Conservation (phyloP, 2,329 filamentous ascomycete genomes). For the Sphaerostilbella broomeana region DNA sequence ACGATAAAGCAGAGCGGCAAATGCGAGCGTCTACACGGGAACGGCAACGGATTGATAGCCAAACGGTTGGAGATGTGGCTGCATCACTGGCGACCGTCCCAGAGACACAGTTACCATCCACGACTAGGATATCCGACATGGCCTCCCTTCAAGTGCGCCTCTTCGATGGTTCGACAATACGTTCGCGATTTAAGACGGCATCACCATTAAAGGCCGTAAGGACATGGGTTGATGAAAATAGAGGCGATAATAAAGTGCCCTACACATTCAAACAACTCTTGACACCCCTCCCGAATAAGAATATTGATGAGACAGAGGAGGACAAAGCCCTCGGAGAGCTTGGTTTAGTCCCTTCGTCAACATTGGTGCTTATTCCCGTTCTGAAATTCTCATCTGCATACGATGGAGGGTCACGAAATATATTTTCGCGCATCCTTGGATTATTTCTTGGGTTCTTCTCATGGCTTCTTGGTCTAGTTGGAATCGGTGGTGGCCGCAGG, state of each 20-base stretch:
- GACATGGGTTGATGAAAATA: slow-evolving; percentile 65
- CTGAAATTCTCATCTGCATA: slow-evolving; percentile 41
- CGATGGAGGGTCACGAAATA: slow-evolving; percentile 20
- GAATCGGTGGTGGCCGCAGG: slow-evolving; percentile 15
- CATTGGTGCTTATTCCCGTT: slow-evolving; percentile 72
- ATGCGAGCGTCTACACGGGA: slow-evolving; percentile 47
- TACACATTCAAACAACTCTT: slow-evolving; percentile 83
- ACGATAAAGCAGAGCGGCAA: slow-evolving; percentile 65
- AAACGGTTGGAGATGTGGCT: slow-evolving; percentile 25
- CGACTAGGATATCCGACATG: slow-evolving; percentile 24
- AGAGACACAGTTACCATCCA: slow-evolving; percentile 26
- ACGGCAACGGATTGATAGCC: slow-evolving; percentile 29
- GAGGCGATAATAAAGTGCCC: slow-evolving; percentile 51
- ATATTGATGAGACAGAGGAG: slow-evolving; percentile 71
- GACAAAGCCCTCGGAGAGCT: slow-evolving; percentile 59
- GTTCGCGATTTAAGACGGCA: slow-evolving; percentile 60
- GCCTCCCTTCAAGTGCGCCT: slow-evolving; percentile 68
- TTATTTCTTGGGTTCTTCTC: slow-evolving; percentile 29
- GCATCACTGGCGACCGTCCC: slow-evolving; percentile 26
- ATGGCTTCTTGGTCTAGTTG: slow-evolving; percentile 30
- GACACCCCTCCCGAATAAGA: slow-evolving; percentile 67
- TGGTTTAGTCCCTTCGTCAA: slow-evolving; percentile 71
- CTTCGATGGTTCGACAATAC: slow-evolving; percentile 76
- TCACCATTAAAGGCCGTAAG: slow-evolving; percentile 64
- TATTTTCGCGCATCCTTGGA: slow-evolving; percentile 25